phyloP scores from a whole-genome alignment of 305 asterid genomes.

The Rubia peregrina region DNA sequence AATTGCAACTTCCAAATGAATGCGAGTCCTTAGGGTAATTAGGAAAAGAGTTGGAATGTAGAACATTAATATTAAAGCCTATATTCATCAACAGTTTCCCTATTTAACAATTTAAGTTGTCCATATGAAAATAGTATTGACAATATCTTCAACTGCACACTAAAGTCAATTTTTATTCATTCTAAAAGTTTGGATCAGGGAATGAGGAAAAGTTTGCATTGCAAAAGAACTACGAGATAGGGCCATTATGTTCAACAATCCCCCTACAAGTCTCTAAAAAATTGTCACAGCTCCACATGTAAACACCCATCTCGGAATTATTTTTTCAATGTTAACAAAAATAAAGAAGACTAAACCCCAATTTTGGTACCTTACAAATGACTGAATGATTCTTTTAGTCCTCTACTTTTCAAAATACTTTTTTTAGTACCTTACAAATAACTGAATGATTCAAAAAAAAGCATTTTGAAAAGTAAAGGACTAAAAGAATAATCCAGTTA shows the following conservation, averaged over 20 bases:
- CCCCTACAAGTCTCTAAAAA: slow-evolving; percentile 1
- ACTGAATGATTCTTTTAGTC: too few relatives aligned
- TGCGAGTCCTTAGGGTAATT: not conserved
- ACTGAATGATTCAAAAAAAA: too few relatives aligned
- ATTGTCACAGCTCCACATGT: not conserved
- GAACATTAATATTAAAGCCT: not conserved
- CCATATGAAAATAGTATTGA: slow-evolving; percentile 4
- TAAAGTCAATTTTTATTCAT: not conserved
- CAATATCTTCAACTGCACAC: not conserved
- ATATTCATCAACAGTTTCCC: not conserved
- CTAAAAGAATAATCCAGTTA: too few relatives aligned
- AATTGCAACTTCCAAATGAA: not conserved
- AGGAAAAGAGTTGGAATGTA: not conserved
- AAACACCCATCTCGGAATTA: not conserved
- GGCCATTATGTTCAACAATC: not conserved
- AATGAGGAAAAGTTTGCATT: not conserved
- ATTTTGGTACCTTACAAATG: too few relatives aligned
- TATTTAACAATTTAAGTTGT: not conserved
- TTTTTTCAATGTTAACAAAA: not conserved
- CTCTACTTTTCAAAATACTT: too few relatives aligned
- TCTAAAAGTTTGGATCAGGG: not conserved
- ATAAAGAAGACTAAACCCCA: too few relatives aligned
- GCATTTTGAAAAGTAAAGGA: too few relatives aligned
- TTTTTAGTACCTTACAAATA: too few relatives aligned
- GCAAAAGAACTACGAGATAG: slow-evolving; percentile 1